Evolutionary conservation across 352 stramenopile genomes (phyloP), one percentile per base, ranked within the genome.

Genomic region (Aphanomyces cochlioides): DNA sequence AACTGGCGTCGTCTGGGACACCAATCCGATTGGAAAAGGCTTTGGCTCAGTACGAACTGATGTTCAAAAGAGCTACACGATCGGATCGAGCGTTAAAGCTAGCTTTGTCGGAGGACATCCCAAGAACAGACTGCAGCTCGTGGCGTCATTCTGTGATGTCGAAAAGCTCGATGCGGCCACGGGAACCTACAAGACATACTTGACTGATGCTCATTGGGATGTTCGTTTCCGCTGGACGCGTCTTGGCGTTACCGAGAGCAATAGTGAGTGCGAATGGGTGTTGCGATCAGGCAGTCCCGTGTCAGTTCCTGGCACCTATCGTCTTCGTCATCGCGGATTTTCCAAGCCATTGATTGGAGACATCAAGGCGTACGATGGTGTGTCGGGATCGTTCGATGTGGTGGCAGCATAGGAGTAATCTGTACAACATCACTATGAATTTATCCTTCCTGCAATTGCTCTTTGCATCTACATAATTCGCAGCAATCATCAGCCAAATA

Each of bases 121-220:
- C 1, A 82, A 74, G 53, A 87, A 87, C 67, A 74, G 65, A 4
- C 40, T 88, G 6, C 69, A 70, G 7, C 13, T 66, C 7, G 56
- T 87, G 1, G 58, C 70, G 8, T 86, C 78, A 0, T 89, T 88
- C 73, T 85, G 79, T 28, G 79, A 86, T 37, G 77, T 89, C 13
- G 70, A 88, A 48, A 74, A 70, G 17, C 59, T 81, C 4, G 40
- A 60, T 19, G 13, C 45, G 15, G 58, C 56, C 2, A 50, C 59
- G 7, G 73, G 69, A 8, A 57, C 45, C 13, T 88, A 72, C 50
- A 61, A 56, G 19, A 82, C 70, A 8, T 47, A 80, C n/a, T 64
- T 87, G 73, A 85, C 75, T 0, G 82, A 90, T 56, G 74, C 73
- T 1, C 77, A 87, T 59, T 88, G 80, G 80, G 79, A 61, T 39